phyloP scores from a whole-genome alignment of 441 rosid species.

The Metrosideros polymorpha region DNA sequence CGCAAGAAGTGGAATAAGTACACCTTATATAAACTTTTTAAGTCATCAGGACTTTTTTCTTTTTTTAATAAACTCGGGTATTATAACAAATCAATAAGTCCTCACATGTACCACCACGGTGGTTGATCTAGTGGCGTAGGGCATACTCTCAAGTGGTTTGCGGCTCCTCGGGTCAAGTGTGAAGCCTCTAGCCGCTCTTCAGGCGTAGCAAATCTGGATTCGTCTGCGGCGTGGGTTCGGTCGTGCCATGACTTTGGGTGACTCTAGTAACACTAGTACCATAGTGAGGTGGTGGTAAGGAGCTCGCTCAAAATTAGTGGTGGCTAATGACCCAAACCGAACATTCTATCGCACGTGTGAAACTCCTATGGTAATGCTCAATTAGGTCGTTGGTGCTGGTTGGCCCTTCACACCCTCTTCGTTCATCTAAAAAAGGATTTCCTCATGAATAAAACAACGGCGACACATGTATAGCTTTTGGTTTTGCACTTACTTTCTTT shows the following conservation, averaged over 20 bases:
- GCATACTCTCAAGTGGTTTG: neutral
- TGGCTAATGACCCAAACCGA: neutral
- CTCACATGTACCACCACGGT: neutral
- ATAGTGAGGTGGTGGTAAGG: neutral
- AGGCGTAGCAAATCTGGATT: neutral
- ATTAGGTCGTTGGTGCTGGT: neutral
- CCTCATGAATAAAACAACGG: neutral
- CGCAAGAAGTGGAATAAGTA: neutral
- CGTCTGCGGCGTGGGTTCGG: neutral
- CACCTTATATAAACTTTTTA: neutral
- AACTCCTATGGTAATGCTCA: neutral
- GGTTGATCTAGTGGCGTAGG: neutral
- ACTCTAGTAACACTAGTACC: neutral
- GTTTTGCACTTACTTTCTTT: neutral
- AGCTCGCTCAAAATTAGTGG: neutral
- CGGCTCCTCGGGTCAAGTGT: neutral
- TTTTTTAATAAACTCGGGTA: neutral
- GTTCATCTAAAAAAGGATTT: neutral
- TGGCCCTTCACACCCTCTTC: neutral
- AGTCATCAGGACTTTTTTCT: neutral
- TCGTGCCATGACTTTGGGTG: neutral
- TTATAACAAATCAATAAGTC: neutral
- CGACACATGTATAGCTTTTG: neutral
- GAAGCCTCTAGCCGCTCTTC: neutral
- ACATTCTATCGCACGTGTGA: rapidly evolving